phyloP scores from a whole-genome alignment of 495 filamentous ascomycete species.

The Aspergillus olivimuriae region DNA sequence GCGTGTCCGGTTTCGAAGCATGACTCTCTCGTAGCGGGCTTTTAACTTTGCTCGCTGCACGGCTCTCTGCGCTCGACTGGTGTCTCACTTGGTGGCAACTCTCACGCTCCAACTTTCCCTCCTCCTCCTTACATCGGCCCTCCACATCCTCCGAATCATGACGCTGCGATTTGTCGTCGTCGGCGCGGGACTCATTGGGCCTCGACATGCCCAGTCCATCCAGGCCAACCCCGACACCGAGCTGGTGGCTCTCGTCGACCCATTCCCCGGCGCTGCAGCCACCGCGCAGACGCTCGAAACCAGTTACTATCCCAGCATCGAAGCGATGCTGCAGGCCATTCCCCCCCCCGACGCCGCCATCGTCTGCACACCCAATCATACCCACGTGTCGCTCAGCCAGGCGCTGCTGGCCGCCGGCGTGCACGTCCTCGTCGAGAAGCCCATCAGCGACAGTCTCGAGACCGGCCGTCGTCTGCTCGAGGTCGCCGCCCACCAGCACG shows the following conservation, averaged over 20 bases:
- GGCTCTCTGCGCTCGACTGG: too few relatives aligned
- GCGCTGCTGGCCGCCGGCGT: constrained; percentile 43
- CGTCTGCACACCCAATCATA: constrained; percentile 55
- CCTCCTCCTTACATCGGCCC: not conserved
- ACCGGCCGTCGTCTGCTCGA: constrained; percentile 29
- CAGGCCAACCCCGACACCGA: constrained; percentile 36
- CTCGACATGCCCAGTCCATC: constrained; percentile 48
- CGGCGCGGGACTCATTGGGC: constrained; percentile 53
- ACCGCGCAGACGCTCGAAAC: constrained; percentile 23
- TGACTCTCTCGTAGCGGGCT: too few relatives aligned
- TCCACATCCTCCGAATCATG: not conserved
- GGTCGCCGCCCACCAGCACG: constrained; percentile 9
- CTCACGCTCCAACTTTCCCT: not conserved
- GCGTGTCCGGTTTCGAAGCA: not conserved
- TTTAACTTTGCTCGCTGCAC: too few relatives aligned
- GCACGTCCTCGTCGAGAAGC: constrained; percentile 54
- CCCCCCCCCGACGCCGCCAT: constrained; percentile 47
- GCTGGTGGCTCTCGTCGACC: constrained; percentile 48
- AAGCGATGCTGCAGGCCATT: constrained; percentile 30
- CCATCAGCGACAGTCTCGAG: constrained; percentile 42
- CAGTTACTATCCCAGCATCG: constrained; percentile 30
- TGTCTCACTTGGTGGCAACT: too few relatives aligned
- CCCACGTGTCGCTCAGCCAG: constrained; percentile 46
- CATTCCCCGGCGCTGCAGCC: constrained; percentile 24
- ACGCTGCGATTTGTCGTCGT: constrained; percentile 38